Base-by-base conservation (phyloP, 495 filamentous ascomycete species). In the Xylaria telfairii region DNA sequence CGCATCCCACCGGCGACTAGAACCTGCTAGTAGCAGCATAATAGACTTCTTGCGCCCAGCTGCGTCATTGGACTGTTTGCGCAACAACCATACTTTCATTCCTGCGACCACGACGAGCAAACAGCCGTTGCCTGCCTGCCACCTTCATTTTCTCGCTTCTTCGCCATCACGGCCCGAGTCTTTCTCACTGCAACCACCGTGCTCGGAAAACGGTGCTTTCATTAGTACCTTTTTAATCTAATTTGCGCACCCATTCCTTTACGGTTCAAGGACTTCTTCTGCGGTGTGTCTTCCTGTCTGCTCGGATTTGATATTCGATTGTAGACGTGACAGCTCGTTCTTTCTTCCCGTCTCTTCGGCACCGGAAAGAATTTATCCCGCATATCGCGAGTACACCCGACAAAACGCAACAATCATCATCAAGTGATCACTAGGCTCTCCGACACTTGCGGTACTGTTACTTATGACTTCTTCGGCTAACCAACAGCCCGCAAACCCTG, bases 401-500 rank as follows among this genome's bases (percentile, higher is more conserved):
- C 24, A 69, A 42, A 39, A 37, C 71, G 72, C 66, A 71, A 72
- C 72, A 65, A 37, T 21, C 54, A n/a, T 41, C 66, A 65, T 76
- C 74, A 76, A 74, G 76, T 76, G 74, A 78, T 73, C 73, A 76
- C 71, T 73, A 71, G 61, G 28, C 82, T 85, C 80, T 81, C 83
- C 80, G 79, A 83, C 81, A 76, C 82, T 81, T 82, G 86, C 65
- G 42, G 30, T 59, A 54, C 39, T 71, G 68, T 76, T 68, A 77
- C 81, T 78, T 81, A 86, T 86, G 84, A 85, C 84, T 83, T 86
- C 84, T 71, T 75, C 79, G 81, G 81, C 80, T 74, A 82, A 83
- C 81, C 82, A 87, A 76, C 80, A 82, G 67, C 81, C 84, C 64
- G 70, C 67, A 73, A 85, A 84, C 70, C 77, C 89, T 82, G 84